These are phyloP conservation scores for Solanum stenotomum DNA, from an alignment of 257 asterid species.

Conservation along the genomic window DNA sequence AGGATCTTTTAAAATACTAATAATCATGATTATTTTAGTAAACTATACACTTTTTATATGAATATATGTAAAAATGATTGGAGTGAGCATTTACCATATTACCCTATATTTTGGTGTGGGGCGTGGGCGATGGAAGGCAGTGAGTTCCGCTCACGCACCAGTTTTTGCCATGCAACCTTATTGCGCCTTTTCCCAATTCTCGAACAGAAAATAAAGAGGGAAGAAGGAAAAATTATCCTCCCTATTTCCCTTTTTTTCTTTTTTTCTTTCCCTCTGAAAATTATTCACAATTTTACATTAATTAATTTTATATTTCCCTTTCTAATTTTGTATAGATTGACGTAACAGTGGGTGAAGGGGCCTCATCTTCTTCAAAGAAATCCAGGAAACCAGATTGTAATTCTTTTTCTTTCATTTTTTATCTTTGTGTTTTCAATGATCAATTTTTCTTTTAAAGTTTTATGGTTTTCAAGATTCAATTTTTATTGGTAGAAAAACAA, in stretches of 20 bases:
- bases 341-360: conserved; percentile 18
- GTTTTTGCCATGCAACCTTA: neutral
- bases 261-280: neutral
- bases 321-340: neutral
- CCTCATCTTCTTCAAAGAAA: conserved; percentile 15
- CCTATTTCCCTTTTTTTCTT: neutral
- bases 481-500: neutral
- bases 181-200: neutral
- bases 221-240: neutral
- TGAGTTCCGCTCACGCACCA: neutral
- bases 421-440: neutral
- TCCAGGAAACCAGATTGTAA: conserved; percentile 32
- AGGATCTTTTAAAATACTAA: no score
- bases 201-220: neutral
- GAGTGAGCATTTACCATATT: neutral
- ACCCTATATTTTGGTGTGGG: neutral
- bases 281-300: neutral
- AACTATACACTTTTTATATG: no score
- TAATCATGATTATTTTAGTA: no score
- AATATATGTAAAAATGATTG: neutral
- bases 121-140: neutral
- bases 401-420: neutral
- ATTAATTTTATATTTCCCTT: neutral
- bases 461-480: neutral
- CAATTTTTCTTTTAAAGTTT: neutral